Base-by-base conservation (phyloP, 148 eudicot genomes). In the Talinum fruticosum region DNA sequence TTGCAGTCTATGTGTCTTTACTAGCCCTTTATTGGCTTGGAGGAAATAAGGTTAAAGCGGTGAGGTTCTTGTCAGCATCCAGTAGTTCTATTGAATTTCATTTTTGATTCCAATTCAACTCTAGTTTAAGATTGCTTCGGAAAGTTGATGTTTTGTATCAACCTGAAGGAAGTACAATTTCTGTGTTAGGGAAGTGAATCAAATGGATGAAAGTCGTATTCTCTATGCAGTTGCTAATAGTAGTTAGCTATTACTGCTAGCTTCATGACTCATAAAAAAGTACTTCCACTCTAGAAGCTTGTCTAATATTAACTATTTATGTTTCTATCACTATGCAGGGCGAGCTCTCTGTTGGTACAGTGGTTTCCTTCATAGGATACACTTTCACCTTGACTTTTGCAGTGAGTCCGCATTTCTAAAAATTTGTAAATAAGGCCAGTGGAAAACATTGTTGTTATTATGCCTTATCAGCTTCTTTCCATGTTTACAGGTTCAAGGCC, bases 321-420 rank as follows among this genome's bases (percentile, higher is more conserved):
- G 34, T 0, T 76, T 78, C 29, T 45, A 13, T 73, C 76, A 41
- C 72, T 66, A 66, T 87, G 90, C 89, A 96, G 99, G 99, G 99
- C 70, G 94, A 93, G 82, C 93, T 96, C 51, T 81, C 99, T 61
- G 87, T 90, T 36, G 99, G 97, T 81, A 96, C 89, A 33, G 88
- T 96, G 82, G 97, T 88, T 84, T 86, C 99, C 73, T 96, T 96
- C 81, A 91, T 93, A 78, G 99, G 97, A 89, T 96, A 90, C 84
- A 96, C 99, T 35, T 96, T 96, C 80, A 96, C 97, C 30, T 86
- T 96, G 37, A 96, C 99, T 36, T 96, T 96, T 88, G 97, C 97
- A 66, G 99, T 96, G 81, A 91, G 99, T 89, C 47, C 45, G 38
- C 30, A n/a, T 64, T 10, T 21, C 34, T 64, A 33, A 72, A 49